Percentiles rank a stretch among this genome's conserved stretches.
phyloP scores from a whole-genome alignment of 805 yeast species.

The Lachancea meyersii region DNA sequence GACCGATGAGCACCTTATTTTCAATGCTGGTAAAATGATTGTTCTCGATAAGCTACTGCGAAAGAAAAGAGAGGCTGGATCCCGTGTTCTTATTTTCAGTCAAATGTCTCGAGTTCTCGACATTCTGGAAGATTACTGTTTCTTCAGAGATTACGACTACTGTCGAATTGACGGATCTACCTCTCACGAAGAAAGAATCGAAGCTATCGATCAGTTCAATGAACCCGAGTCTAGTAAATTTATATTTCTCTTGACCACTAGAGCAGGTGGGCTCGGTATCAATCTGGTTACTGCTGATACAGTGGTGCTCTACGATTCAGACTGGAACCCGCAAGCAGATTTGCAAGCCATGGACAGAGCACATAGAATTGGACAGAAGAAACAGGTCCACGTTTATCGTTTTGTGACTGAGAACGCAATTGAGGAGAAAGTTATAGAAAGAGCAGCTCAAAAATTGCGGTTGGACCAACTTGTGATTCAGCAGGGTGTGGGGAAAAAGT shows the following conservation, averaged over 20 bases:
- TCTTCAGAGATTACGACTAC: slow-evolving; percentile 73
- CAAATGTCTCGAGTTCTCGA: slow-evolving; percentile 91
- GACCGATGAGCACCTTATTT: slow-evolving; percentile 90
- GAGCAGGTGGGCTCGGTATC: slow-evolving; percentile 97
- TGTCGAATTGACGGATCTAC: slow-evolving; percentile 94
- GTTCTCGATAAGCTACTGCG: slow-evolving; percentile 77
- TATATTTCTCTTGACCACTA: slow-evolving; percentile 77
- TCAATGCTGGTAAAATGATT: slow-evolving; percentile 84
- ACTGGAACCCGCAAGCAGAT: slow-evolving; percentile 98
- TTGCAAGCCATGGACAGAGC: slow-evolving; percentile 98
- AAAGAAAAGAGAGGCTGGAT: slow-evolving; percentile 67
- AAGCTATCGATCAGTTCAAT: slow-evolving; percentile 89
- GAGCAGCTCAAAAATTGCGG: slow-evolving; percentile 91
- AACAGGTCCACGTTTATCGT: slow-evolving; percentile 87
- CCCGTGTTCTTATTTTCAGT: slow-evolving; percentile 84
- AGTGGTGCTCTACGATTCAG: slow-evolving; percentile 83
- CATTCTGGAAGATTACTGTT: slow-evolving; percentile 88
- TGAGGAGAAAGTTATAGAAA: slow-evolving; percentile 90
- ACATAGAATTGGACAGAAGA: slow-evolving; percentile 94
- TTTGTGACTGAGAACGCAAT: slow-evolving; percentile 94
- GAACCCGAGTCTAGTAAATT: slow-evolving; percentile 76
- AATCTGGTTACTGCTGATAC: slow-evolving; percentile 88
- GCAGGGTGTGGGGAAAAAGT: slow-evolving; percentile 59
- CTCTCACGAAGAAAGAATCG: slow-evolving; percentile 84
- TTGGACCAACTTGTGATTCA: slow-evolving; percentile 93